phyloP scores from a whole-genome alignment of 148 eudicot species.

The Chenopodium album region DNA sequence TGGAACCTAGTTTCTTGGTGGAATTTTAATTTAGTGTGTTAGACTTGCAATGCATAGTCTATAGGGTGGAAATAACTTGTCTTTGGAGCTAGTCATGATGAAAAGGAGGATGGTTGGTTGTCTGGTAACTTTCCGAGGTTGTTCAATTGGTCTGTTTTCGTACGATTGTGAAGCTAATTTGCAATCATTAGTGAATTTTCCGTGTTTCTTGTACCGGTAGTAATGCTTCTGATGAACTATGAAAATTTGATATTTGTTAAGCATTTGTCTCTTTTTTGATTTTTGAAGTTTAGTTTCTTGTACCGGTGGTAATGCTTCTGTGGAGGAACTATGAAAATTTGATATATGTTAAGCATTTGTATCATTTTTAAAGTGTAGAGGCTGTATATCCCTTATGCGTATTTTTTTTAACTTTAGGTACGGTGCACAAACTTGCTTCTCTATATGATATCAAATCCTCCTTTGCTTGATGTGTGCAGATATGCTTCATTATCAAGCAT shows the following conservation, averaged over 20 bases:
- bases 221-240: not conserved
- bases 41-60: not conserved
- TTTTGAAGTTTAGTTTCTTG: too few species aligned
- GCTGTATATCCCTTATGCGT: not conserved
- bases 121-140: not conserved
- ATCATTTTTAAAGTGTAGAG: not conserved
- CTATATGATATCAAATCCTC: not conserved
- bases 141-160: not conserved
- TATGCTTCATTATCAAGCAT: constrained; percentile 50
- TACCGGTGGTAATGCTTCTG: not conserved
- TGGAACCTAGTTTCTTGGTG: constrained; percentile 5
- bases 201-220: not conserved
- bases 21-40: not conserved
- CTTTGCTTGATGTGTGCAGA: constrained; percentile 32
- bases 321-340: not conserved
- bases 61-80: not conserved
- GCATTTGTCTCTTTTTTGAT: not conserved
- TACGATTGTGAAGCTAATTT: not conserved
- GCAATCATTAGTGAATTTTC: not conserved
- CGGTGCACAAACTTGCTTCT: not conserved
- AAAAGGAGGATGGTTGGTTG: not conserved
- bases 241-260: not conserved
- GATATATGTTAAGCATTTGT: not conserved
- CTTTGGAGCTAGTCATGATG: not conserved
- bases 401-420: not conserved